These are phyloP conservation scores for Closterium sp. DNA, from an alignment of 139 green algal species.

Conservation along the genomic window DNA sequence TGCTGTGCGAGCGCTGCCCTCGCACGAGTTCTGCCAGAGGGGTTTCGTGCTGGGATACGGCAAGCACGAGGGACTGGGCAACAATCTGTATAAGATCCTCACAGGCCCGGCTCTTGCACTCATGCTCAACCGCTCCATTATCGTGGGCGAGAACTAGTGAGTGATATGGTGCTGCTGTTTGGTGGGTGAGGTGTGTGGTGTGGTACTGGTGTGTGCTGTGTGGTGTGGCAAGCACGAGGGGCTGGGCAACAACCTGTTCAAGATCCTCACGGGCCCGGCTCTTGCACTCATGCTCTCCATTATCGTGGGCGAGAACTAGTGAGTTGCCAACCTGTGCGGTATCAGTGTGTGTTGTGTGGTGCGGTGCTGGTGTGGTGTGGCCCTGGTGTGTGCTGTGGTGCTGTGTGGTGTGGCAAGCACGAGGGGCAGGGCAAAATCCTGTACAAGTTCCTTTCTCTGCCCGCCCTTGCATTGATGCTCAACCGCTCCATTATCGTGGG, in stretches of 20 bases:
- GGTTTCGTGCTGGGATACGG: constrained; percentile 26
- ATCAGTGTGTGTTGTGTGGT: too few relatives aligned
- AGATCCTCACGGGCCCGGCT: constrained; percentile 6
- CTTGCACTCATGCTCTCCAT: constrained; percentile 36
- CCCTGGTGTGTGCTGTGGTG: too few relatives aligned
- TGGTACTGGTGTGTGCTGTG: background rate
- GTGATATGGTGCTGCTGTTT: background rate
- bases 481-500: constrained; percentile 31
- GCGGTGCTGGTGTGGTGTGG: too few relatives aligned
- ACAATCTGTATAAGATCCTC: constrained; percentile 41
- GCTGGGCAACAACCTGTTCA: constrained; percentile 34
- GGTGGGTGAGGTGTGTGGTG: background rate
- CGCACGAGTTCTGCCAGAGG: constrained; percentile 17
- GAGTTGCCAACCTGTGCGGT: too few relatives aligned
- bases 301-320: constrained; percentile 18
- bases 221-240: constrained; percentile 14
- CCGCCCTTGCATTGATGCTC: constrained; percentile 20
- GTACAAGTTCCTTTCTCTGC: constrained; percentile 16
- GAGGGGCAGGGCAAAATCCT: constrained; percentile 16
- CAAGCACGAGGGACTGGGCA: constrained; percentile 29
- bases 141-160: constrained; percentile 10
- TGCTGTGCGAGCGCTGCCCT: constrained; percentile 8
- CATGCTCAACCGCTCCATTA: constrained; percentile 33
- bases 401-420: too few relatives aligned
- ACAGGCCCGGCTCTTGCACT: constrained; percentile 17